Evolutionary conservation across 1,139 yeast species (phyloP).

Genomic region (Debaryomycetaceae sp.): DNA sequence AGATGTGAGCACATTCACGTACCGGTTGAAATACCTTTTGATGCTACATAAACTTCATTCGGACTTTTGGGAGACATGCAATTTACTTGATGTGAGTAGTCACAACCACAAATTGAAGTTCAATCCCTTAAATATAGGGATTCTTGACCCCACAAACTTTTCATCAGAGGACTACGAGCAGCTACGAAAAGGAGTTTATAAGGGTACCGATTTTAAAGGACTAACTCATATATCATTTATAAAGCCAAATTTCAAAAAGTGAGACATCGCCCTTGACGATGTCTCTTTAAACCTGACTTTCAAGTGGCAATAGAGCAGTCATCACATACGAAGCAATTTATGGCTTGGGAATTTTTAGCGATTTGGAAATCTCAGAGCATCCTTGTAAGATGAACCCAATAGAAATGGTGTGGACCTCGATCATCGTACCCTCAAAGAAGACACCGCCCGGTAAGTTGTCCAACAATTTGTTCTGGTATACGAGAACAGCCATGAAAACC

Average conservation of each 20-base stretch:
- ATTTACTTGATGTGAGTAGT: conserved; percentile 27
- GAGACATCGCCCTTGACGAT: background rate
- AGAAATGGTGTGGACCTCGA: conserved; percentile 74
- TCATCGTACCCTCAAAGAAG: conserved; percentile 46
- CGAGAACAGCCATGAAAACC: conserved; percentile 63
- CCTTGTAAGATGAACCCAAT: conserved; percentile 73
- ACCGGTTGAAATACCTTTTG: conserved; percentile 15
- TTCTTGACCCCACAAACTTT: conserved; percentile 41
- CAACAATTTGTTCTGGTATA: conserved; percentile 46
- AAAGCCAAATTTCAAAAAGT: background rate
- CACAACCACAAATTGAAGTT: conserved; percentile 27
- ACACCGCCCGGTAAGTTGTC: conserved; percentile 65
- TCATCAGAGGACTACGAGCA: conserved; percentile 19
- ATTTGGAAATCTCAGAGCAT: conserved; percentile 87
- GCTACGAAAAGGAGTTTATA: conserved; percentile 24
- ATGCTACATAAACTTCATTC: conserved; percentile 23
- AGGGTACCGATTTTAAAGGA: conserved; percentile 21
- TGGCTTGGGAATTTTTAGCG: conserved; percentile 86
- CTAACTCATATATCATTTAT: background rate
- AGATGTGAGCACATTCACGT: conserved; percentile 11
- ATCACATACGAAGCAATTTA: conserved; percentile 19
- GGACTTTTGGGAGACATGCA: conserved; percentile 42
- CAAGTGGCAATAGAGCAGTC: background rate
- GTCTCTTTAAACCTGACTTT: too few species aligned
- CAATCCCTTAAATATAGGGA: conserved; percentile 28